Base-by-base conservation (phyloP, 2,329 filamentous ascomycete genomes). In the Passalora sequoiae region DNA sequence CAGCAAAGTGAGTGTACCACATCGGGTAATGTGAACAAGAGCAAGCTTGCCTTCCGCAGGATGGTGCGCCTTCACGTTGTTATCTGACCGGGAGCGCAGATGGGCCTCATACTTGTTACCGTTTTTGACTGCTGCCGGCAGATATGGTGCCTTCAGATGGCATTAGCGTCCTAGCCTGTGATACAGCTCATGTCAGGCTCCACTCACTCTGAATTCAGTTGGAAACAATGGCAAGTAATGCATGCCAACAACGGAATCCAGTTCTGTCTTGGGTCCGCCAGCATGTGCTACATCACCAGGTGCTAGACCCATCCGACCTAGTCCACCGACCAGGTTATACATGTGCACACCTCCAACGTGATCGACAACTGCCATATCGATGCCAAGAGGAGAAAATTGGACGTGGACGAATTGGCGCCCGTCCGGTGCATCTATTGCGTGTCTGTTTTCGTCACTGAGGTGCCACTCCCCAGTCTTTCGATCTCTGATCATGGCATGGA, bases 341-440 rank as follows among this genome's bases (percentile, higher is more conserved):
- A 96, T 80, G 46, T 81, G 77, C 16, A 95, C 77, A 44, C 86
- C 78, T 4, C 91, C 92, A 17, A 80, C 78, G 20, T 81, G 76
- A 65, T 97, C 91, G 46, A 92, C 75, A 13, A 92, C 77, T 2
- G 89, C 89, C 42, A 98, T 73, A 55, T 97, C 92, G 2, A 83
- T 81, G 25, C 80, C 84, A 4, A 77, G 75, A 10, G 82, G 80
- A 38, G 85, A 86, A 88, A 89, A 97, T 40, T 80, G 82, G 7
- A 98, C 67, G 65, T 96, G 89, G 13, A 85, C 80, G 29, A 95
- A 73, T 3, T 78, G 80, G 21, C 80, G 77, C 20, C 80, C 76
- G 32, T 77, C 71, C n/a, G 76, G 70, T 32, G 77, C 75, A 12
- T 76, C 72, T 50, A 88, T 73, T 8, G 78, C 74, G n/a, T 83